phyloP scores from a whole-genome alignment of 2,329 filamentous ascomycete genomes.

The Mycosphaerella sp. region DNA sequence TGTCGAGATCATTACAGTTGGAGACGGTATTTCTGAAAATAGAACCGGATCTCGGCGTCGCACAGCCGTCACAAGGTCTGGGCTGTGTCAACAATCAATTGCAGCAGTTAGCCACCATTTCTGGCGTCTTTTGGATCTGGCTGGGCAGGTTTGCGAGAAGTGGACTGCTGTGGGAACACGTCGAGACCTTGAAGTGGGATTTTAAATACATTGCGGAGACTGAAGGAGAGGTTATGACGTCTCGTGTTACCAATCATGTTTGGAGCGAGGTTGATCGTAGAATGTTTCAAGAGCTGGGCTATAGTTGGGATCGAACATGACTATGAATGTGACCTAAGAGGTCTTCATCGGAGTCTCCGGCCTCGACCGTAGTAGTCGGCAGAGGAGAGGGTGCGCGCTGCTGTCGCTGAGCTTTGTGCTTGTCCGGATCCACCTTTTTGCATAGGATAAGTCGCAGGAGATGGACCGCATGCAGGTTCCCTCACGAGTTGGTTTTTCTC shows the following conservation, averaged over 20 bases:
- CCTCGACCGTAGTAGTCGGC: no score
- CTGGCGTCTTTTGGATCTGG: slow-evolving; percentile 8
- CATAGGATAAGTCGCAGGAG: no score
- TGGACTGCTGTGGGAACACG: background rate
- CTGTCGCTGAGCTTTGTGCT: no score
- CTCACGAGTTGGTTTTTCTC: no score
- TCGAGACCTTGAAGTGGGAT: background rate
- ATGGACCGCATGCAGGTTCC: no score
- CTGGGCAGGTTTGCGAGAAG: slow-evolving; percentile 5
- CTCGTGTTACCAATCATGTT: background rate
- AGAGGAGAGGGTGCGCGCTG: no score
- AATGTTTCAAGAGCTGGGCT: background rate
- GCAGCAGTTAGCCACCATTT: slow-evolving; percentile 2
- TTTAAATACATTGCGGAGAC: background rate
- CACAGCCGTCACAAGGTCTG: background rate
- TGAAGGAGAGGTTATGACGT: background rate
- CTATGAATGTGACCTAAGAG: no score
- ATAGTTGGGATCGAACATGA: background rate
- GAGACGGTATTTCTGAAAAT: slow-evolving; percentile 1
- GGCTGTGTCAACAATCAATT: background rate
- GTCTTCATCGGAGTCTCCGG: no score
- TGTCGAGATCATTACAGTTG: background rate
- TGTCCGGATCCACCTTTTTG: no score
- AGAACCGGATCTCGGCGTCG: background rate
- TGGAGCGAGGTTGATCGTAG: background rate